phyloP scores from a whole-genome alignment of 148 eudicot species.

The Camellia lanceoleosa region DNA sequence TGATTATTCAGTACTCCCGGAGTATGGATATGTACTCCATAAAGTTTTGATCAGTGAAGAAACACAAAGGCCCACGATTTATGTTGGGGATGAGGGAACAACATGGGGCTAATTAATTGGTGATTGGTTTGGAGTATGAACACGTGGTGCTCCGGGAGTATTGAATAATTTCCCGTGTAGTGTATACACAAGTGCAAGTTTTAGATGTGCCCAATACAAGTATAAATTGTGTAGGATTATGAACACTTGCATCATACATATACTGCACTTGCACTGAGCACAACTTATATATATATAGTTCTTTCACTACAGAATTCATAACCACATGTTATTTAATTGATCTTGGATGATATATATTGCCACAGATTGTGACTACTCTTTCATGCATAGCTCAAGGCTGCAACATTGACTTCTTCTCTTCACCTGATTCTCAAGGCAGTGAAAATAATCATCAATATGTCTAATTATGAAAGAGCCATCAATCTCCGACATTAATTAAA shows the following conservation, averaged over 20 bases:
- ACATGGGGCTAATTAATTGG: neutral
- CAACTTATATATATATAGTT: neutral
- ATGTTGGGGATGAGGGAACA: too few species aligned
- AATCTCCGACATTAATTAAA: neutral
- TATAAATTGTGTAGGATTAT: too few species aligned
- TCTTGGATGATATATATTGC: neutral
- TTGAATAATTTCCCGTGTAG: too few species aligned
- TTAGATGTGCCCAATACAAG: too few species aligned
- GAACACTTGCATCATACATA: too few species aligned
- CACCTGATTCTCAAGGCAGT: neutral
- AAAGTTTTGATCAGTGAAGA: too few species aligned
- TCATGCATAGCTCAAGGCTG: constrained; percentile 5
- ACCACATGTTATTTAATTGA: neutral
- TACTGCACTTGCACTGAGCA: too few species aligned
- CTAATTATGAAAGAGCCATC: neutral
- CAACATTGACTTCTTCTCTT: constrained; percentile 16
- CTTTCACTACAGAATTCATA: neutral
- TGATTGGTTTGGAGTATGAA: neutral
- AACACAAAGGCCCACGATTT: too few species aligned
- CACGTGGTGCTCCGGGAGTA: neutral
- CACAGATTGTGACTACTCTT: neutral
- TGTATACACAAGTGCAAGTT: neutral
- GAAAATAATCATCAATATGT: neutral
- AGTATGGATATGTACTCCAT: too few species aligned
- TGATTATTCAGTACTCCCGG: too few species aligned